Conservation (phyloP, 2,329 filamentous ascomycete genomes). For the Botryotinia globosa region DNA sequence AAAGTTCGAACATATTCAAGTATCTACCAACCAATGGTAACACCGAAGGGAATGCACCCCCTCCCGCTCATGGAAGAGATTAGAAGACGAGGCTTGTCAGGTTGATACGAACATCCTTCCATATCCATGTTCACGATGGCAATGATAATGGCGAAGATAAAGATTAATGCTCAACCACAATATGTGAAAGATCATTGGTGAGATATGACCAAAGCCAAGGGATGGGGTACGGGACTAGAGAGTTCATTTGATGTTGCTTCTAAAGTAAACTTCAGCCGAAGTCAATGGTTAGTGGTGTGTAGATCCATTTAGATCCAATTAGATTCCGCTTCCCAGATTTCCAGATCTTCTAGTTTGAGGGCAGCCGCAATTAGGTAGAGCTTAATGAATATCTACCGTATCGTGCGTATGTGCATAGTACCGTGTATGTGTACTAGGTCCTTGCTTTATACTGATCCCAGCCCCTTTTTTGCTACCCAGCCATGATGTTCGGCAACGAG, state of each 20-base stretch:
- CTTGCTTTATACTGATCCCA: not conserved
- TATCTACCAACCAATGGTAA: constrained; percentile 1
- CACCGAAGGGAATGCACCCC: not conserved
- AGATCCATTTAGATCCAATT: constrained; percentile 5
- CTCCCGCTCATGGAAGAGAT: not conserved
- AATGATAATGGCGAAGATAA: not conserved
- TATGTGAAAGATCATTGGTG: not conserved
- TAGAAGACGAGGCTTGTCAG: not conserved
- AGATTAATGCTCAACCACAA: not conserved
- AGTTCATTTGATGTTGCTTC: constrained; percentile 12
- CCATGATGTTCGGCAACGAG: constrained; percentile 3
- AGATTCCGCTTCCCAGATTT: not conserved
- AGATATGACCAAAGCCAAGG: constrained; percentile 10
- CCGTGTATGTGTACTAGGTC: not conserved
- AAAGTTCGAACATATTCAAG: not conserved
- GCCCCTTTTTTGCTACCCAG: constrained; percentile 7
- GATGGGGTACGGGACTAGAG: not conserved
- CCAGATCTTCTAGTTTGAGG: constrained; percentile 1
- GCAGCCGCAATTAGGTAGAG: not conserved
- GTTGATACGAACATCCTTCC: not conserved
- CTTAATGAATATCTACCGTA: not conserved
- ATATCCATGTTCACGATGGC: not conserved
- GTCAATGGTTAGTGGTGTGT: not conserved
- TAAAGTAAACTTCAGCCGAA: constrained; percentile 7
- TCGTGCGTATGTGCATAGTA: not conserved